These are phyloP conservation scores for Tubosaeta sp. DNA, from an alignment of 768 basidiomycete species.

Conservation along the genomic window DNA sequence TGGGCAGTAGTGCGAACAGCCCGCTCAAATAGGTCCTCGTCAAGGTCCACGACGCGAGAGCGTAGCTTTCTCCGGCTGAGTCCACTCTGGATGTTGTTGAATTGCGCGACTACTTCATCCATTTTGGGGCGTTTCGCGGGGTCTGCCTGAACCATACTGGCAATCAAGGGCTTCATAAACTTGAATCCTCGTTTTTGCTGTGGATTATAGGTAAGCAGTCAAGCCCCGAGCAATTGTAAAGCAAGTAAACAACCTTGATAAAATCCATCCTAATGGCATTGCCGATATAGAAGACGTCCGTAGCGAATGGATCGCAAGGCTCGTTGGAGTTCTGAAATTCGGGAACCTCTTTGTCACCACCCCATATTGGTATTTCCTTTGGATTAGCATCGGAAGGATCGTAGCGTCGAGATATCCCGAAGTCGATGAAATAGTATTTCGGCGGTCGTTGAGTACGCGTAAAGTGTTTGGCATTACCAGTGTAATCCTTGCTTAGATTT, in stretches of 20 bases:
- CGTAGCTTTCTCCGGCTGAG: slow-evolving; percentile 21
- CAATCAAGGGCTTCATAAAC: slow-evolving; percentile 22
- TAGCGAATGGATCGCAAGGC: slow-evolving; percentile 37
- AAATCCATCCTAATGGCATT: slow-evolving; percentile 35
- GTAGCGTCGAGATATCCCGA: slow-evolving; percentile 33
- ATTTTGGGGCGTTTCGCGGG: slow-evolving; percentile 21
- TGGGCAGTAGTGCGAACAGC: slow-evolving; percentile 11
- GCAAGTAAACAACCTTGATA: slow-evolving; percentile 31
- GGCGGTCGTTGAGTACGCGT: slow-evolving; percentile 29
- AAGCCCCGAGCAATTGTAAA: neutral
- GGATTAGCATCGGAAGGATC: slow-evolving; percentile 24
- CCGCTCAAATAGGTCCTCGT: slow-evolving; percentile 12
- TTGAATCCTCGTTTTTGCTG: slow-evolving; percentile 11
- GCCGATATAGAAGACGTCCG: slow-evolving; percentile 43
- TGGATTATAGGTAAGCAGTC: neutral
- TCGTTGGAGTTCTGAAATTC: slow-evolving; percentile 29
- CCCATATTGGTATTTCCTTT: slow-evolving; percentile 27
- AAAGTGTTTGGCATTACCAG: slow-evolving; percentile 17
- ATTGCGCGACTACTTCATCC: slow-evolving; percentile 18
- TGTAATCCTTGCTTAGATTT: slow-evolving; percentile 12
- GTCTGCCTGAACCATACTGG: slow-evolving; percentile 21
- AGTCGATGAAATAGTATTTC: slow-evolving; percentile 36
- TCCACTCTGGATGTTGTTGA: slow-evolving; percentile 5
- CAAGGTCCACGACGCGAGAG: slow-evolving; percentile 21
- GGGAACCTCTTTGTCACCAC: slow-evolving; percentile 41